These are phyloP conservation scores for Yamadazyma nakazawae DNA, from an alignment of 805 yeast species.

Conservation along the genomic window DNA sequence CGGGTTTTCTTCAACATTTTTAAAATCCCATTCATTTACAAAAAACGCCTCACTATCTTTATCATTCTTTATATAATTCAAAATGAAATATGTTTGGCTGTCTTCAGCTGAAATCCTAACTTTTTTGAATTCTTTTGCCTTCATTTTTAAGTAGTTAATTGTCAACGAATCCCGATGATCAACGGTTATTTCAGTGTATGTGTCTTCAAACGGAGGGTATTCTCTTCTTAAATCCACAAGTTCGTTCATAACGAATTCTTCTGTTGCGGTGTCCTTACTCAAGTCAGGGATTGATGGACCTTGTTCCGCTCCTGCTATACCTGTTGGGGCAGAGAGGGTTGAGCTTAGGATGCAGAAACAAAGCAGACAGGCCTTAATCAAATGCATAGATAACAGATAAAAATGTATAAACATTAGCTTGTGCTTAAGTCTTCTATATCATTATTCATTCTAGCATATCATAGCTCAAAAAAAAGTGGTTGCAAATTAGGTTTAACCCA, in stretches of 20 bases:
- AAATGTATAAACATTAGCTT: no score
- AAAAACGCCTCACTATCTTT: neutral
- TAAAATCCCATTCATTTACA: constrained; percentile 11
- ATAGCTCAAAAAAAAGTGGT: no score
- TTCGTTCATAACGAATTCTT: neutral
- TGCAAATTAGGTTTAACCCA: no score
- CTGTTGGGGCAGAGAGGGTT: neutral
- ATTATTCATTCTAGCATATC: no score
- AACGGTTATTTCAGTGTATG: constrained; percentile 3
- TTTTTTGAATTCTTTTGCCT: neutral
- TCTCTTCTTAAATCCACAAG: constrained; percentile 9
- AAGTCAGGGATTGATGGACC: neutral
- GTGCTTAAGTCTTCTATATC: no score
- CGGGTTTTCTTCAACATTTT: neutral
- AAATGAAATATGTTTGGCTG: constrained; percentile 3
- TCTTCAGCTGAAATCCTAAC: constrained; percentile 3
- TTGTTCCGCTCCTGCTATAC: neutral
- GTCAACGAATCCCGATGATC: constrained; percentile 3
- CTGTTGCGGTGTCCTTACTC: neutral
- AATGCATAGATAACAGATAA: neutral
- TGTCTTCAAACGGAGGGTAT: constrained; percentile 2
- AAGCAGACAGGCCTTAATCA: neutral
- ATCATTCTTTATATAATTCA: neutral
- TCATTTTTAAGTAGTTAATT: neutral
- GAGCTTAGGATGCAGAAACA: neutral